Evolutionary conservation across 225 moss, liverwort and hornwort species (phyloP), one percentile per base, ranked within the genome.

Genomic region (Polytrichum formosum): DNA sequence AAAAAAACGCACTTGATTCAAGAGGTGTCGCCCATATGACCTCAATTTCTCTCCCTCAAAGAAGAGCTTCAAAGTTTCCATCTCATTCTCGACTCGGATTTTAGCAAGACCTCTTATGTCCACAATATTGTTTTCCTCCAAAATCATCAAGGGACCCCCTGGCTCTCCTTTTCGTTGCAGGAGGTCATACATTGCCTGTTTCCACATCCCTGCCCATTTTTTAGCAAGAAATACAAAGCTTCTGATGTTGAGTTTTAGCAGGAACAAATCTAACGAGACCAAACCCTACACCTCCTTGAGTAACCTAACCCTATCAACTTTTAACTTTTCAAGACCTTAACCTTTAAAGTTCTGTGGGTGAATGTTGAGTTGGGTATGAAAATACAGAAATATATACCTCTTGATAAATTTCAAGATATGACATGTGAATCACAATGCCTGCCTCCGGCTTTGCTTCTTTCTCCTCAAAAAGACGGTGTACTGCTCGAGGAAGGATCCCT

Each of bases 381-480:
- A 16, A 46, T 46, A 46, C 46, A 5, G 13, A 37, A 4, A 29
- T 4, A 63, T 63, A 23, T 65, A 97, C 97, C 94, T 97, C 94
- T 71, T 94, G 94, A 74, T 97, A 97, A 54, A 97, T 88, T 85
- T 97, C 94, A 73, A 97, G 73, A 67, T 97, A 97, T 13, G 94
- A 92, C 76, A 97, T 91, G 73, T 92, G 89, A 59, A 97, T 78
- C 7, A 85, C 54, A 63, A 97, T 94, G 73, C 93, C 92, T 53
- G 94, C 89, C 79, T 94, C 89, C 0, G 94, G 92, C 74, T 88
- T 92, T 70, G 74, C 75, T 26, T 85, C 87, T 70, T 97, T 97
- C 75, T 97, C 94, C 26, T 84, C 81, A 77, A 94, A 97, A 67
- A 97, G 83, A 20, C 81, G 88, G 65, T 80, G 88, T 64, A 93